Conservation (phyloP, 2,329 filamentous ascomycete species). For the Pseudocercospora ulei region DNA sequence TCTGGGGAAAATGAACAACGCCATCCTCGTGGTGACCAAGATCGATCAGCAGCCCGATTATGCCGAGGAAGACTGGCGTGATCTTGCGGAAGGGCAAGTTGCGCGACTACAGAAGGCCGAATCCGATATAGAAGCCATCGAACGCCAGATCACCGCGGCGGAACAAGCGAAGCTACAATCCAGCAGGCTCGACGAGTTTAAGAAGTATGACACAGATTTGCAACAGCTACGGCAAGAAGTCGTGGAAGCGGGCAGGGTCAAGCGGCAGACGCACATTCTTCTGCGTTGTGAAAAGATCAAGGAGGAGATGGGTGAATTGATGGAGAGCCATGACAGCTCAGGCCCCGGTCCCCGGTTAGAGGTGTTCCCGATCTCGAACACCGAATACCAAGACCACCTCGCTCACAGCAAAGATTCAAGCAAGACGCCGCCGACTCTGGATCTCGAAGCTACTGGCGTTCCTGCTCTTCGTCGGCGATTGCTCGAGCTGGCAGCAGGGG, state of each 20-base stretch:
- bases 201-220: neutral
- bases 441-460: conserved; percentile 8
- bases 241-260: neutral
- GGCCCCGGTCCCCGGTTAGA: conserved; percentile 13
- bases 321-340: conserved; percentile 10
- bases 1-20: conserved; percentile 10
- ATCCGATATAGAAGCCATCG: neutral
- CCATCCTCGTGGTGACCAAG: conserved; percentile 12
- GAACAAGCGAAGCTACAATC: neutral
- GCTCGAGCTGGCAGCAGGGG: conserved; percentile 6
- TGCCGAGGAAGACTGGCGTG: neutral
- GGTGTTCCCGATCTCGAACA: conserved; percentile 20
- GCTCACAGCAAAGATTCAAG: neutral
- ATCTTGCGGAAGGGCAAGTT: neutral
- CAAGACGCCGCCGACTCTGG: conserved; percentile 6
- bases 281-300: conserved; percentile 9
- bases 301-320: neutral
- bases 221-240: conserved; percentile 2
- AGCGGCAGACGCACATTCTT: conserved; percentile 5
- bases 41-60: conserved; percentile 15
- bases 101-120: conserved; percentile 1
- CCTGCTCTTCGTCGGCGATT: conserved; percentile 7
- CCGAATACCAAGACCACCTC: conserved; percentile 20
- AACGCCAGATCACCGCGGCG: neutral
- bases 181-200: neutral